These are phyloP conservation scores for Conoideocrella luteorostrata DNA, from an alignment of 2,329 filamentous ascomycete genomes.

Conservation along the genomic window DNA sequence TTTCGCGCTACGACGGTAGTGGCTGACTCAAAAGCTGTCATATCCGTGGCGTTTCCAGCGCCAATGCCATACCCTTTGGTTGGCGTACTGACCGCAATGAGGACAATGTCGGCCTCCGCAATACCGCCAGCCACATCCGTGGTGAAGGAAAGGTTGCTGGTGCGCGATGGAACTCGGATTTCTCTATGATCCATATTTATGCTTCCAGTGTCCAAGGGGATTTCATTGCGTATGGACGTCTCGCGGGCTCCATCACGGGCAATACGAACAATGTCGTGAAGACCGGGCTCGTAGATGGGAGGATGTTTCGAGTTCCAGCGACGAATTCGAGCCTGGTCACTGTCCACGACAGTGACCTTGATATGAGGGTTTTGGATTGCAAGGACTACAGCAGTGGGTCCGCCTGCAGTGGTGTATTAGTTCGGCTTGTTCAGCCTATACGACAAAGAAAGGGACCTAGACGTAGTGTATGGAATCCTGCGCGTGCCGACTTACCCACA, in stretches of 20 bases:
- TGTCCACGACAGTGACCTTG: conserved; percentile 68
- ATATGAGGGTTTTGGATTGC: conserved; percentile 67
- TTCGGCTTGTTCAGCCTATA: too few relatives aligned
- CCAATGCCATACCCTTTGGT: conserved; percentile 67
- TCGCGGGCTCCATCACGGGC: conserved; percentile 52
- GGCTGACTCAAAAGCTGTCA: conserved; percentile 66
- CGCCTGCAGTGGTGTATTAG: too few relatives aligned
- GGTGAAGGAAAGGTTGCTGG: conserved; percentile 67
- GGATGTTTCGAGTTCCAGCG: conserved; percentile 68
- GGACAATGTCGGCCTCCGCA: conserved; percentile 62
- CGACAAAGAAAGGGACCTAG: neutral
- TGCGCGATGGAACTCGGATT: conserved; percentile 35
- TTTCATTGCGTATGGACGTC: conserved; percentile 33
- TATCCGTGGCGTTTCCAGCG: conserved; percentile 64
- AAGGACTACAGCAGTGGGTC: conserved; percentile 68
- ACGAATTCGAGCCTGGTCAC: conserved; percentile 57
- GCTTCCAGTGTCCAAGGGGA: conserved; percentile 23
- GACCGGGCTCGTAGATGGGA: conserved; percentile 71
- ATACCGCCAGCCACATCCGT: conserved; percentile 58
- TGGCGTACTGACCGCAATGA: conserved; percentile 74
- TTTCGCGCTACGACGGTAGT: conserved; percentile 60
- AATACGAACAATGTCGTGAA: conserved; percentile 60
- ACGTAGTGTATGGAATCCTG: too few relatives aligned
- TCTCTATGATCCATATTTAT: conserved; percentile 25
- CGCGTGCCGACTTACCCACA: conserved; percentile 60